phyloP scores from a whole-genome alignment of 2,329 filamentous ascomycete genomes.

The Botrytis sinoallii region DNA sequence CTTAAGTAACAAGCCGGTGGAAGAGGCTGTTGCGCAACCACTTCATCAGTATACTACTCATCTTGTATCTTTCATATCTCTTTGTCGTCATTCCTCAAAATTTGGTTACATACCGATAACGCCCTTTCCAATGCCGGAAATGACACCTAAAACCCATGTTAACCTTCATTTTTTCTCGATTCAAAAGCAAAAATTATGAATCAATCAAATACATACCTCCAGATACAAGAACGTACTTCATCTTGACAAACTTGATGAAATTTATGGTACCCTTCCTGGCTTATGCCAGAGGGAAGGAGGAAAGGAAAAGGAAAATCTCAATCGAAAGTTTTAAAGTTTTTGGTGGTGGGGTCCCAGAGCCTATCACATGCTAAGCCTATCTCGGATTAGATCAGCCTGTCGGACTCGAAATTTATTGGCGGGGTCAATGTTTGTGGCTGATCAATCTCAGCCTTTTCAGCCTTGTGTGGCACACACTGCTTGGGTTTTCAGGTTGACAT shows the following conservation, averaged over 20 bases:
- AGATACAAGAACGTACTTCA: constrained; percentile 81
- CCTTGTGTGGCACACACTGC: neutral
- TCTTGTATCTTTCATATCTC: neutral
- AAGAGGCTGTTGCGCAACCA: constrained; percentile 52
- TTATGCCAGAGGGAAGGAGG: constrained; percentile 33
- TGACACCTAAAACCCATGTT: constrained; percentile 41
- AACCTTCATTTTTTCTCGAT: constrained; percentile 17
- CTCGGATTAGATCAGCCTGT: neutral
- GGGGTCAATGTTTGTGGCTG: constrained; percentile 5
- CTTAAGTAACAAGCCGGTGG: constrained; percentile 73
- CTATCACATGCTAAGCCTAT: neutral
- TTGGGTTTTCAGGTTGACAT: neutral
- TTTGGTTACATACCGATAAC: constrained; percentile 57
- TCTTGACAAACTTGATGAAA: constrained; percentile 43
- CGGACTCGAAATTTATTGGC: neutral
- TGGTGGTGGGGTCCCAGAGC: constrained; percentile 16
- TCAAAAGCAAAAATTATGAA: neutral
- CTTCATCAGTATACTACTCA: constrained; percentile 11
- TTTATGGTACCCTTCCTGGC: constrained; percentile 32
- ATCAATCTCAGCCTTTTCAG: neutral
- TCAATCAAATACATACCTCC: constrained; percentile 53
- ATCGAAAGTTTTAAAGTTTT: constrained; percentile 17
- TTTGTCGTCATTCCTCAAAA: neutral
- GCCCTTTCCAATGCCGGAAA: constrained; percentile 60
- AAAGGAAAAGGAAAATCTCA: constrained; percentile 23